Percentiles rank a stretch among this genome's conserved stretches.
Evolutionary conservation across 2,329 filamentous ascomycete genomes (phyloP).

Genomic region (Cercospora brassicicola): DNA sequence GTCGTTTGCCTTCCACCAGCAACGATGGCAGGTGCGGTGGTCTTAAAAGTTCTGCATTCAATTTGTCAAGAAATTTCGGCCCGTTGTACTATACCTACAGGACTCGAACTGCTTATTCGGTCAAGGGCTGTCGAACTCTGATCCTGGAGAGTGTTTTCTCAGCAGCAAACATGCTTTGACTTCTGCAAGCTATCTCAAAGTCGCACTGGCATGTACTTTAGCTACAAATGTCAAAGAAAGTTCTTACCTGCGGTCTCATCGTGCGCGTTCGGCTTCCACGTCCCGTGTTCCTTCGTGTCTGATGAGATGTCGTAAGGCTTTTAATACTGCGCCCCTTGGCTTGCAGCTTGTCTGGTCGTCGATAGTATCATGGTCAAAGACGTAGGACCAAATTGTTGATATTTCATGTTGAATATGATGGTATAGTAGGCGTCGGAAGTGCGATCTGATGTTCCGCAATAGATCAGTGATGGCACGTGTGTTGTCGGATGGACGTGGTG

Average conservation of each 20-base stretch:
- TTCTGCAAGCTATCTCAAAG: background rate
- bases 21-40: background rate
- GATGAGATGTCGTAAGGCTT: background rate
- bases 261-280: too few species aligned
- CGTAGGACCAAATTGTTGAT: too few species aligned
- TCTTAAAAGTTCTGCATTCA: background rate
- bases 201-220: background rate
- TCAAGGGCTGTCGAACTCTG: background rate
- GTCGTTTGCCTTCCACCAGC: background rate
- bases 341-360: background rate
- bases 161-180: background rate
- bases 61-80: background rate
- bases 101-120: background rate
- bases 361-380: background rate
- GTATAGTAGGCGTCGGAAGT: background rate
- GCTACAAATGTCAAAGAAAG: background rate
- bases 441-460: background rate
- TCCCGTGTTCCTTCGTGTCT: background rate
- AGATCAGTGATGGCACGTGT: slow-evolving; percentile 2
- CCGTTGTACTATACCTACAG: background rate
- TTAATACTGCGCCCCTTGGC: background rate
- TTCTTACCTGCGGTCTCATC: background rate
- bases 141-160: background rate
- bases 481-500: slow-evolving; percentile 2
- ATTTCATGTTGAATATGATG: background rate